Evolutionary conservation across 2,329 filamentous ascomycete genomes (phyloP).

Genomic region (Colletotrichum liaoningense): DNA sequence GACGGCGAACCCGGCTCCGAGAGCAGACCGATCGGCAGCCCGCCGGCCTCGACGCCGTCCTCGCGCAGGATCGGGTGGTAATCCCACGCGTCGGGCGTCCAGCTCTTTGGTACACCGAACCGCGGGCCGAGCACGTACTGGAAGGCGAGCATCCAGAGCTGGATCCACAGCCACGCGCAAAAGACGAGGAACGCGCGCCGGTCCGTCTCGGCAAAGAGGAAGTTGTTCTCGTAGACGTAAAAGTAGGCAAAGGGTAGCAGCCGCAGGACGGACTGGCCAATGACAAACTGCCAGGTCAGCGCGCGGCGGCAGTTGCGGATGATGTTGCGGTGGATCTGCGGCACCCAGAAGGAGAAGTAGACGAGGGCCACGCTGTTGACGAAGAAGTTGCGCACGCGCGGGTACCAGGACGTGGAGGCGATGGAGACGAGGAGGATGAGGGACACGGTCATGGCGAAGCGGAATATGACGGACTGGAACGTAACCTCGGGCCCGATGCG

Average conservation of each 20-base stretch:
- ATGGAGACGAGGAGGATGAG: constrained; percentile 68
- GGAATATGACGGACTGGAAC: constrained; percentile 67
- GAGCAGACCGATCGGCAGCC: constrained; percentile 81
- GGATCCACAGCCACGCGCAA: constrained; percentile 86
- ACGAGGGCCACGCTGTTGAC: constrained; percentile 74
- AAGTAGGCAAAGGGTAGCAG: constrained; percentile 88
- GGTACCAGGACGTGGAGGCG: constrained; percentile 71
- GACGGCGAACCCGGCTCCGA: constrained; percentile 40
- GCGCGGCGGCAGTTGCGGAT: constrained; percentile 92
- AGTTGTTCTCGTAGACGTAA: constrained; percentile 81
- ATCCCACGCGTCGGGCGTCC: constrained; percentile 85
- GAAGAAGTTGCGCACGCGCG: constrained; percentile 64
- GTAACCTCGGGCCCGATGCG: constrained; percentile 44
- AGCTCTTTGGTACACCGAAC: constrained; percentile 81
- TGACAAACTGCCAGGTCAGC: constrained; percentile 89
- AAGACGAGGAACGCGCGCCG: constrained; percentile 72
- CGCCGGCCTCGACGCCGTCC: constrained; percentile 83
- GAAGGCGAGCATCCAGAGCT: constrained; percentile 80
- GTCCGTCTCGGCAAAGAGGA: constrained; percentile 81
- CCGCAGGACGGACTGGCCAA: constrained; percentile 84
- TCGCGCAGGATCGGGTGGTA: constrained; percentile 92
- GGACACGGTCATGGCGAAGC: constrained; percentile 67
- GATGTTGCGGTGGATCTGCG: constrained; percentile 91
- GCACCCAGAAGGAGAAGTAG: constrained; percentile 92
- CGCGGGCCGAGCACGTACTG: constrained; percentile 90